These are phyloP conservation scores for Candida oleophila DNA, from an alignment of 805 yeast species.

Conservation along the genomic window DNA sequence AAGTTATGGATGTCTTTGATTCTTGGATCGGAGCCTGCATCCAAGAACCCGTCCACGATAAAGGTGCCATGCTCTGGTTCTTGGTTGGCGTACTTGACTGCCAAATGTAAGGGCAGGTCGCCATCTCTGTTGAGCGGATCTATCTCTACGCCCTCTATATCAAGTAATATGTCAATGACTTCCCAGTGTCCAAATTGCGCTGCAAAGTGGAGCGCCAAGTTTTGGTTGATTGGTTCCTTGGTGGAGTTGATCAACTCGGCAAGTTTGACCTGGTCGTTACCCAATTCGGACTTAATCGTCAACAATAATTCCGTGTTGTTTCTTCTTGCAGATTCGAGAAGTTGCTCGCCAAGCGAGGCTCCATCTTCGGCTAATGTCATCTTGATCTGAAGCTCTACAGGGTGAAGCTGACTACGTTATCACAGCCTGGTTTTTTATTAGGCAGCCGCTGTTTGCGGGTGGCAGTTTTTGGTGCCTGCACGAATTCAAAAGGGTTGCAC, in stretches of 20 bases:
- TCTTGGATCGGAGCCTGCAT: constrained; percentile 86
- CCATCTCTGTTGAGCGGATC: constrained; percentile 79
- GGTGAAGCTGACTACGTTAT: background rate
- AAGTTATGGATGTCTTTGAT: constrained; percentile 48
- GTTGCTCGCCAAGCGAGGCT: constrained; percentile 71
- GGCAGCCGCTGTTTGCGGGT: background rate
- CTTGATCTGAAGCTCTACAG: background rate
- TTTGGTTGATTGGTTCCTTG: constrained; percentile 68
- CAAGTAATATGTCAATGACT: constrained; percentile 75
- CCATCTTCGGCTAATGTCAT: constrained; percentile 37
- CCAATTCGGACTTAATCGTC: constrained; percentile 48
- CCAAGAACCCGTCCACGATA: constrained; percentile 76
- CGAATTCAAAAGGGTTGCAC: background rate
- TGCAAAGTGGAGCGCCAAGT: constrained; percentile 79
- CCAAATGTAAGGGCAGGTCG: constrained; percentile 87
- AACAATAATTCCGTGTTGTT: constrained; percentile 77
- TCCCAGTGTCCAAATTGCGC: constrained; percentile 83
- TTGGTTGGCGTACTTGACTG: constrained; percentile 70
- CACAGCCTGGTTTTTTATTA: background rate
- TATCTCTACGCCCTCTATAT: constrained; percentile 86
- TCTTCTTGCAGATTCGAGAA: constrained; percentile 84
- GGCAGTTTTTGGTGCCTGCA: background rate
- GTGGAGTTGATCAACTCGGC: constrained; percentile 62
- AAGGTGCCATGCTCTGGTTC: constrained; percentile 86
- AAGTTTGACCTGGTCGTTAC: constrained; percentile 37